Percentiles rank a stretch among this genome's conserved stretches.
phyloP scores from a whole-genome alignment of 2,329 filamentous ascomycete species.

The Kalmusia sp. region DNA sequence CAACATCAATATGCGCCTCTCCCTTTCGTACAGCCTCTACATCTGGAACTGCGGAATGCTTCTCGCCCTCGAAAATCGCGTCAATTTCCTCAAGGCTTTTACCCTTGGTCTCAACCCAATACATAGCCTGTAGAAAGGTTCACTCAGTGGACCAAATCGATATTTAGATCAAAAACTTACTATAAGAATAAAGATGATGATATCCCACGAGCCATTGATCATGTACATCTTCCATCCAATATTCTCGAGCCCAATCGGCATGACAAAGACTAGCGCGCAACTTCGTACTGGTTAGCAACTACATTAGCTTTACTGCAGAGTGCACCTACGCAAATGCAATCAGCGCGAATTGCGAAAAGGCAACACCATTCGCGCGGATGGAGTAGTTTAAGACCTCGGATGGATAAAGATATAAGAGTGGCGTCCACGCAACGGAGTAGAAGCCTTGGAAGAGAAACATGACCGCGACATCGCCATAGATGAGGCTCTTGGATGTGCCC shows the following conservation, averaged over 20 bases:
- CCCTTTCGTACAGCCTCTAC: slow-evolving; percentile 5
- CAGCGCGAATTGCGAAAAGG: slow-evolving; percentile 19
- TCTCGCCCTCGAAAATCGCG: slow-evolving; percentile 18
- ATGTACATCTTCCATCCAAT: slow-evolving; percentile 17
- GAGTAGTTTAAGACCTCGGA: slow-evolving; percentile 36
- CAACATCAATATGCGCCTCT: background rate
- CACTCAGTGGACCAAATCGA: too few relatives aligned
- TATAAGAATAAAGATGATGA: slow-evolving; percentile 21
- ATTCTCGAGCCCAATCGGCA: slow-evolving; percentile 8
- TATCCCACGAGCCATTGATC: slow-evolving; percentile 20
- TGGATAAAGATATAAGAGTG: slow-evolving; percentile 36
- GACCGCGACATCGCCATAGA: slow-evolving; percentile 55
- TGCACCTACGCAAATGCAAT: slow-evolving; percentile 16
- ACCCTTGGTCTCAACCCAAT: slow-evolving; percentile 21
- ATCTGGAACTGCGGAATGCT: slow-evolving; percentile 13
- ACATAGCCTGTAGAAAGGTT: slow-evolving; percentile 23
- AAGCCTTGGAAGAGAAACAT: slow-evolving; percentile 62
- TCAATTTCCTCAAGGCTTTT: slow-evolving; percentile 19
- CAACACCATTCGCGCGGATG: slow-evolving; percentile 35
- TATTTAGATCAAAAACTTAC: background rate
- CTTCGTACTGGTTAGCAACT: background rate
- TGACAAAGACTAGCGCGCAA: slow-evolving; percentile 3
- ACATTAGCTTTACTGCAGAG: slow-evolving; percentile 10
- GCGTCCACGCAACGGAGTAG: slow-evolving; percentile 53
- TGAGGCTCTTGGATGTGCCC: slow-evolving; percentile 42